Conservation (phyloP, 2,329 filamentous ascomycete genomes). For the Decorospora gaudefroyi region DNA sequence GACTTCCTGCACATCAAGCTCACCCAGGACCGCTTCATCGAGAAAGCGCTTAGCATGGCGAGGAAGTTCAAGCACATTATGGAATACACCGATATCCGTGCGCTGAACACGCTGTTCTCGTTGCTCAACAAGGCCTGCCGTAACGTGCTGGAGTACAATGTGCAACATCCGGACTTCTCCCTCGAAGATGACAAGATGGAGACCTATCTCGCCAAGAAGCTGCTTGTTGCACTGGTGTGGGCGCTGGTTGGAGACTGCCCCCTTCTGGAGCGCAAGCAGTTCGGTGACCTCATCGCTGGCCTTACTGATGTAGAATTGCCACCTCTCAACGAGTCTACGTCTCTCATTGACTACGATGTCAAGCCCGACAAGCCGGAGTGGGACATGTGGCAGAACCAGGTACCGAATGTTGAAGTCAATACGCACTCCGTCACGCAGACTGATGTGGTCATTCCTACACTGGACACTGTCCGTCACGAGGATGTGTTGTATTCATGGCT, state of each 20-base stretch:
- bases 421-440: conserved; percentile 98
- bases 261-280: conserved; percentile 80
- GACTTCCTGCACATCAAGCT: conserved; percentile 77
- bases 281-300: conserved; percentile 81
- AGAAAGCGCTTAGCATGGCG: conserved; percentile 75
- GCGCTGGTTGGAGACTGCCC: conserved; percentile 95
- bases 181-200: conserved; percentile 89
- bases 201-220: conserved; percentile 87
- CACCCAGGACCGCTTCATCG: conserved; percentile 77
- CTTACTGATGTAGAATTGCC: conserved; percentile 87
- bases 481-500: conserved; percentile 99
- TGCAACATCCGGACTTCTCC: conserved; percentile 91
- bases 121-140: conserved; percentile 92
- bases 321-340: conserved; percentile 73
- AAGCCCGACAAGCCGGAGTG: conserved; percentile 84
- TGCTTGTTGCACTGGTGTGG: conserved; percentile 91
- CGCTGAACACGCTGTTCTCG: conserved; percentile 91
- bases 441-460: conserved; percentile 95
- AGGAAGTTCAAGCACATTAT: conserved; percentile 90
- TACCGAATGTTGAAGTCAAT: conserved; percentile 93
- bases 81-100: conserved; percentile 92
- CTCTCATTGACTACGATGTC: conserved; percentile 95
- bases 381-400: conserved; percentile 91
- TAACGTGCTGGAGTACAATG: conserved; percentile 93
- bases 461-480: conserved; percentile 96